phyloP scores from a whole-genome alignment of 2,329 filamentous ascomycete genomes.

The Rutstroemia sp. region DNA sequence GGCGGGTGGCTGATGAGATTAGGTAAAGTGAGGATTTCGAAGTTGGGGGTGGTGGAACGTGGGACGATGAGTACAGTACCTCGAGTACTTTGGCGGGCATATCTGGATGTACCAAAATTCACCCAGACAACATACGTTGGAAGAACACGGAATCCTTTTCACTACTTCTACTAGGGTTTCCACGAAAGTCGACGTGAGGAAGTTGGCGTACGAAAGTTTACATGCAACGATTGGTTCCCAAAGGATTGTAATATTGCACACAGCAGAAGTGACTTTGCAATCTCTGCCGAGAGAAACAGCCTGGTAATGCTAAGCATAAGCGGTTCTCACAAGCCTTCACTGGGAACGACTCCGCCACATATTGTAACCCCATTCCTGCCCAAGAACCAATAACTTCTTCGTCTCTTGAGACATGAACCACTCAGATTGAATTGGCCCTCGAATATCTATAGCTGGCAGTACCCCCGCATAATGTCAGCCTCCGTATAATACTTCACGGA shows the following conservation, averaged over 20 bases:
- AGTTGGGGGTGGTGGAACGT: neutral
- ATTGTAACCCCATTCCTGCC: too few species aligned
- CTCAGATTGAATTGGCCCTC: neutral
- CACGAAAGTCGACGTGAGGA: too few species aligned
- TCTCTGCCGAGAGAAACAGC: too few species aligned
- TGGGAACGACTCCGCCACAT: too few species aligned
- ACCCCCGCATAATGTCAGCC: neutral
- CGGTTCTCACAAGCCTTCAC: too few species aligned
- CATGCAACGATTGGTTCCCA: too few species aligned
- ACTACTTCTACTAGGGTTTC: neutral
- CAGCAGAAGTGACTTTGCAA: too few species aligned
- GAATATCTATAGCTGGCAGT: neutral
- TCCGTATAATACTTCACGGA: neutral
- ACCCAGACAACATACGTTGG: neutral
- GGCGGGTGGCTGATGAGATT: conserved; percentile 2
- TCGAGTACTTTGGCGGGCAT: neutral
- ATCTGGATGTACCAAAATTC: neutral
- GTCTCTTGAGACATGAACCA: neutral
- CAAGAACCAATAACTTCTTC: too few species aligned
- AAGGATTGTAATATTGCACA: too few species aligned
- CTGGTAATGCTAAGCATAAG: too few species aligned
- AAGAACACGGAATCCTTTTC: too few species aligned
- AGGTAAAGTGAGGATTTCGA: neutral
- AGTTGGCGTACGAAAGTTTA: too few species aligned
- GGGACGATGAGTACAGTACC: neutral